These are phyloP conservation scores for Staphylotrichum tortipilum DNA, from an alignment of 495 filamentous ascomycete genomes.

Conservation along the genomic window DNA sequence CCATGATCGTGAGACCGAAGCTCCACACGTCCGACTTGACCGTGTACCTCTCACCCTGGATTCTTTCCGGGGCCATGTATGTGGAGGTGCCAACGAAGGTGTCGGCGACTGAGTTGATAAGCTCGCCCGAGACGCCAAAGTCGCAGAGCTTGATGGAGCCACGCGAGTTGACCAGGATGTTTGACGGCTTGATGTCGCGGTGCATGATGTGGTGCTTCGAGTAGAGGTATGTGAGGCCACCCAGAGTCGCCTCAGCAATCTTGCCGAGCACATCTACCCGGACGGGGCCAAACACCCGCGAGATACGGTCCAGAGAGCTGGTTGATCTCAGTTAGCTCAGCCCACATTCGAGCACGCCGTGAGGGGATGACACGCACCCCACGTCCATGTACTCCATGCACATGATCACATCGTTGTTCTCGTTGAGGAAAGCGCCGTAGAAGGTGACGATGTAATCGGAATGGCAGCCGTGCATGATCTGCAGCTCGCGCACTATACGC, in stretches of 20 bases:
- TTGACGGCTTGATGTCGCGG: slow-evolving; percentile 96
- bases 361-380: slow-evolving; percentile 55
- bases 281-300: slow-evolving; percentile 86
- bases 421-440: slow-evolving; percentile 93
- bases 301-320: slow-evolving; percentile 91
- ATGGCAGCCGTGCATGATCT: slow-evolving; percentile 97
- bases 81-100: slow-evolving; percentile 98
- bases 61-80: slow-evolving; percentile 98
- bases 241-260: slow-evolving; percentile 94
- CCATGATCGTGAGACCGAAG: slow-evolving; percentile 93
- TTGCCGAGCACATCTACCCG: slow-evolving; percentile 99
- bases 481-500: slow-evolving; percentile 89
- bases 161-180: slow-evolving; percentile 87
- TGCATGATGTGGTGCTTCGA: slow-evolving; percentile 94
- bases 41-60: slow-evolving; percentile 91
- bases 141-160: slow-evolving; percentile 96
- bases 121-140: slow-evolving; percentile 92
- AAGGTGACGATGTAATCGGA: slow-evolving; percentile 94
- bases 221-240: slow-evolving; percentile 90
- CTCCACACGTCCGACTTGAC: slow-evolving; percentile 99
- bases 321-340: slow-evolving; percentile 27
- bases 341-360: not conserved
- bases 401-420: slow-evolving; percentile 92
- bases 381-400: slow-evolving; percentile 99
- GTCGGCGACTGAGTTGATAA: slow-evolving; percentile 93